A percentile compares a stretch with the other conserved stretches of the same genome.
Conservation (phyloP, 208 protist species). For the Trypanosoma melophagium region DNA sequence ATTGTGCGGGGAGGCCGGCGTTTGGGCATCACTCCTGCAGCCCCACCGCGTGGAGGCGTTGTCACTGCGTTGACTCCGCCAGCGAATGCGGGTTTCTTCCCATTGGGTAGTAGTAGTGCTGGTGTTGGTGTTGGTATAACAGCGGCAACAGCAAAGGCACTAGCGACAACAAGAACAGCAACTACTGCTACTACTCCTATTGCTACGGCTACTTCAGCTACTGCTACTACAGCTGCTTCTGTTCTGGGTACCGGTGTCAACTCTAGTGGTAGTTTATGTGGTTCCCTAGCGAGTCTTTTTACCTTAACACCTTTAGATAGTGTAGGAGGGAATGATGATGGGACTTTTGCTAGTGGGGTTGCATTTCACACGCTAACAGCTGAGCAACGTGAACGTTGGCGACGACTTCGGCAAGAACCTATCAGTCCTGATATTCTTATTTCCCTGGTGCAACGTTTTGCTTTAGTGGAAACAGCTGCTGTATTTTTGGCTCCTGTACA, state of each 20-base stretch:
- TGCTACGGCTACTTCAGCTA: too few species aligned
- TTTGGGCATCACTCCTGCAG: not conserved
- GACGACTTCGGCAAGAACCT: conserved; percentile 46
- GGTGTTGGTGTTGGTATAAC: too few species aligned
- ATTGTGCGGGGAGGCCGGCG: not conserved
- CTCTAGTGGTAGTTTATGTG: not conserved
- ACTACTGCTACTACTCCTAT: too few species aligned
- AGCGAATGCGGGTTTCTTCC: too few species aligned
- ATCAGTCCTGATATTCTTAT: conserved; percentile 61
- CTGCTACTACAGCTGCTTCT: too few species aligned
- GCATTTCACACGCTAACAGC: conserved; percentile 20
- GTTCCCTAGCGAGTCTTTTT: conserved; percentile 5
- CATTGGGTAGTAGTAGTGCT: too few species aligned
- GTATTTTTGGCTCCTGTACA: conserved; percentile 68
- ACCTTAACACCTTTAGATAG: not conserved
- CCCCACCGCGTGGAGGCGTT: conserved; percentile 7
- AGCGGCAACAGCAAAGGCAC: too few species aligned
- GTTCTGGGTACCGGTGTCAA: not conserved
- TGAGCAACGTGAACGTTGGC: conserved; percentile 45
- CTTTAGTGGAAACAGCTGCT: conserved; percentile 54
- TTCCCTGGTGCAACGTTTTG: conserved; percentile 58
- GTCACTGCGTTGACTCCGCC: too few species aligned
- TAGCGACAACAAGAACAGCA: too few species aligned
- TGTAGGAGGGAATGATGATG: conserved; percentile 1
- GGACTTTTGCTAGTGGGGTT: not conserved